Evolutionary conservation across 202 grass and related monocot genomes (phyloP).

Genomic region (Saccharum hybrid): DNA sequence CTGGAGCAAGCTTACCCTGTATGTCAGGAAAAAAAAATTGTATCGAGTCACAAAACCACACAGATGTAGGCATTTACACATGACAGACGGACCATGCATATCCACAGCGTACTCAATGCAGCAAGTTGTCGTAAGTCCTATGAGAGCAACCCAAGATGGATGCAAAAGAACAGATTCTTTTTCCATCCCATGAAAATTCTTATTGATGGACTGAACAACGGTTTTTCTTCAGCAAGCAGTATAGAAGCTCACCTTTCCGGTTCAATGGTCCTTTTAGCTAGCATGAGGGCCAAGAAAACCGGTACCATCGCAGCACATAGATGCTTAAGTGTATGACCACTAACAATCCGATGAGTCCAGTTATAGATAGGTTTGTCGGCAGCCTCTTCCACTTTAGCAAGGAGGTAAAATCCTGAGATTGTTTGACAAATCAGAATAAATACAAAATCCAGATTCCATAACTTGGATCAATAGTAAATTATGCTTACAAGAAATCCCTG

Average conservation of each 20-base stretch:
- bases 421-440: conserved; percentile 17
- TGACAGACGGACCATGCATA: not conserved
- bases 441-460: not conserved
- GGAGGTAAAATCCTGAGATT: conserved; percentile 80
- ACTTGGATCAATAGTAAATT: not conserved
- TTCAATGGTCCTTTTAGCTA: conserved; percentile 82
- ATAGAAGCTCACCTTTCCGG: conserved; percentile 59
- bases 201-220: not conserved
- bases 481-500: not conserved
- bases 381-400: conserved; percentile 86
- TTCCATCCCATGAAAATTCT: not conserved
- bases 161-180: not conserved
- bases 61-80: no score
- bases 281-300: conserved; percentile 84
- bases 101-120: not conserved
- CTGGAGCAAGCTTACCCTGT: conserved; percentile 69
- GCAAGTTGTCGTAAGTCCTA: not conserved
- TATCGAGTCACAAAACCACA: no score
- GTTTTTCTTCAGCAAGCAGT: not conserved
- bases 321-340: conserved; percentile 88
- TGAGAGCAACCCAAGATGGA: not conserved
- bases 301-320: conserved; percentile 89
- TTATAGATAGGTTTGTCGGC: conserved; percentile 73
- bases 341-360: conserved; percentile 64
- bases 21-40: not conserved